phyloP scores from a whole-genome alignment of 176 grass and related monocot species.

The Hsuehochloa calcarea region DNA sequence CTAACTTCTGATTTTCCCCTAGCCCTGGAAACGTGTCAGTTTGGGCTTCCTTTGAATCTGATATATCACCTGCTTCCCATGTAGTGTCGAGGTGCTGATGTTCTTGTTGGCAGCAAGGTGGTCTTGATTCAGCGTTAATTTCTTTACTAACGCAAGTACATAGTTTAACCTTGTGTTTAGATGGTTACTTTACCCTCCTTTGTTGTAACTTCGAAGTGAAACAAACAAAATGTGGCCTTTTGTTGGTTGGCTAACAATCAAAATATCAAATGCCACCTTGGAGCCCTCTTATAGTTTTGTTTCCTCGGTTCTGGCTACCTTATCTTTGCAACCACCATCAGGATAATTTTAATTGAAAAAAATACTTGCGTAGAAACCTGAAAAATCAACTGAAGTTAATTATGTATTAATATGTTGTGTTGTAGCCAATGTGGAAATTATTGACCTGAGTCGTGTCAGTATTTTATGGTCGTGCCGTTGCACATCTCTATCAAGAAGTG shows the following conservation, averaged over 20 bases:
- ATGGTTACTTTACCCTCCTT: not conserved
- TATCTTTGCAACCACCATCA: not conserved
- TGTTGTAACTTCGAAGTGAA: conserved; percentile 20
- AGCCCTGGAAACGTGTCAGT: not conserved
- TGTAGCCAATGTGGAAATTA: not conserved
- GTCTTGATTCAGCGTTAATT: not conserved
- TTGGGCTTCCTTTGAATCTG: not conserved
- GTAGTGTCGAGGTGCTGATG: not conserved
- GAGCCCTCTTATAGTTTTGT: not conserved
- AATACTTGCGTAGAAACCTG: not conserved
- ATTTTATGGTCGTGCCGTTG: not conserved
- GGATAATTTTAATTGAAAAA: conserved; percentile 14
- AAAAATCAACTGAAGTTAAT: not conserved
- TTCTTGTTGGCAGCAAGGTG: not conserved
- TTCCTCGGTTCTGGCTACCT: conserved; percentile 1
- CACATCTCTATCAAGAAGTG: conserved; percentile 12
- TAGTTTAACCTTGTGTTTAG: conserved; percentile 27
- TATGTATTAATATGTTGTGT: not conserved
- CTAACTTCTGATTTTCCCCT: conserved; percentile 6
- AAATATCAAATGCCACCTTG: conserved; percentile 11
- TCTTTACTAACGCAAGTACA: conserved; percentile 10
- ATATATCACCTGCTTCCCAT: not conserved
- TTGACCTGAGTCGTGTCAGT: not conserved
- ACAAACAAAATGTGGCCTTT: not conserved
- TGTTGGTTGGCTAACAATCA: conserved; percentile 1